Evolutionary conservation across 1,284 basidiomycete species (phyloP).

Genomic region (Sphaerobolus stellatus): DNA sequence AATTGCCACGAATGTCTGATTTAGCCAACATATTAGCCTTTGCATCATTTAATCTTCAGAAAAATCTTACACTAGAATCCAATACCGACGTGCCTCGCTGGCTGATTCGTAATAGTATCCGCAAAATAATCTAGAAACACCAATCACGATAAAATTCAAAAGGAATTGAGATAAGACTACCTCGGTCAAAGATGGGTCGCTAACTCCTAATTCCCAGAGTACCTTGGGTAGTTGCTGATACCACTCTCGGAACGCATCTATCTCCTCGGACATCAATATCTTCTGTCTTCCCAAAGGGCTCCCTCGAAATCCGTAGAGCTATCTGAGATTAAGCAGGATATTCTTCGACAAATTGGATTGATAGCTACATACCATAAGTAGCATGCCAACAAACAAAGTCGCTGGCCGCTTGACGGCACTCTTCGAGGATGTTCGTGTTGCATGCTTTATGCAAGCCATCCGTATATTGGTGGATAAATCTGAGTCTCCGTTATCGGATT

Average conservation of each 20-base stretch:
- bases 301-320: constrained; percentile 59
- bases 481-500: constrained; percentile 22
- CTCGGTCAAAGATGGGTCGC: constrained; percentile 56
- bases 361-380: constrained; percentile 53
- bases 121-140: constrained; percentile 51
- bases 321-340: constrained; percentile 13
- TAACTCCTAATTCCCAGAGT: constrained; percentile 79
- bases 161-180: constrained; percentile 31
- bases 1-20: constrained; percentile 46
- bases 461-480: constrained; percentile 33
- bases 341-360: background rate
- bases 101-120: constrained; percentile 58
- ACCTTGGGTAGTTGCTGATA: constrained; percentile 67
- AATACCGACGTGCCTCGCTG: constrained; percentile 54
- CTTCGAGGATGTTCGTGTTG: constrained; percentile 52
- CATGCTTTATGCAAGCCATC: constrained; percentile 62
- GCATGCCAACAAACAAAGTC: constrained; percentile 68
- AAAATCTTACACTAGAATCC: constrained; percentile 40
- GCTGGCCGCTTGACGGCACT: constrained; percentile 62
- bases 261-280: constrained; percentile 25
- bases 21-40: constrained; percentile 18
- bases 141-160: constrained; percentile 5
- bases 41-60: constrained; percentile 14
- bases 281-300: constrained; percentile 46
- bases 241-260: constrained; percentile 58